Conservation (phyloP, 371 early-diverging fungal species). For the Rhizopus arrhizus region DNA sequence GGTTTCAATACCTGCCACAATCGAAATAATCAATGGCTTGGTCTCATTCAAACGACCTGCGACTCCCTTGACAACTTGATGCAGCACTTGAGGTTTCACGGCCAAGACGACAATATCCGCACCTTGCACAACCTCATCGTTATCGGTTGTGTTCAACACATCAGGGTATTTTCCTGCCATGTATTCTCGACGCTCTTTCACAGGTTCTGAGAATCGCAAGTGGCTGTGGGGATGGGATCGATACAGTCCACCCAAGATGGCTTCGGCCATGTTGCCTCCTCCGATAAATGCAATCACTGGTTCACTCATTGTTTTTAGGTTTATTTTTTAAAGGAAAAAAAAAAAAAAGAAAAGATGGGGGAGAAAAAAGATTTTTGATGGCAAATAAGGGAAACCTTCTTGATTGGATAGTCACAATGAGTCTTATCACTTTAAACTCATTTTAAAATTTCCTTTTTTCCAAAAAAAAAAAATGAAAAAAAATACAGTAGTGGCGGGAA, state of each 20-base stretch:
- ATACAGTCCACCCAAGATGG: constrained; percentile 85
- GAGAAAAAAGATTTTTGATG: too few relatives aligned
- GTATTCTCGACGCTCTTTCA: constrained; percentile 64
- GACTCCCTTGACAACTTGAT: constrained; percentile 61
- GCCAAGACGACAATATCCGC: constrained; percentile 53
- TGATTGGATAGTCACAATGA: too few relatives aligned
- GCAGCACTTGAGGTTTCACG: constrained; percentile 75
- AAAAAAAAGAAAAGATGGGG: too few relatives aligned
- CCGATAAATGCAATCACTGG: constrained; percentile 75
- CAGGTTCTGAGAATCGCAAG: constrained; percentile 82
- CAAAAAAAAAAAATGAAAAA: too few relatives aligned
- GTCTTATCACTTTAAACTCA: too few relatives aligned
- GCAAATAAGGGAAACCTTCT: too few relatives aligned
- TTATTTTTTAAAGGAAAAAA: too few relatives aligned
- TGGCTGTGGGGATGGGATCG: constrained; percentile 62
- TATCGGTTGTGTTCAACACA: constrained; percentile 48
- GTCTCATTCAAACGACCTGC: constrained; percentile 44
- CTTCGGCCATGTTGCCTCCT: constrained; percentile 94
- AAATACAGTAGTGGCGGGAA: too few relatives aligned
- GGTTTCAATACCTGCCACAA: constrained; percentile 70
- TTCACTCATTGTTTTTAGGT: neutral
- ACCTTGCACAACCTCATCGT: constrained; percentile 45
- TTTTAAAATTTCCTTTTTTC: too few relatives aligned
- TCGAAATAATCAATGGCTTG: constrained; percentile 40
- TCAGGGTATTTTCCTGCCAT: constrained; percentile 63